Evolutionary conservation across 352 stramenopile species (phyloP), one percentile per base, ranked within the genome.

Genomic region (Phytophthora pini): DNA sequence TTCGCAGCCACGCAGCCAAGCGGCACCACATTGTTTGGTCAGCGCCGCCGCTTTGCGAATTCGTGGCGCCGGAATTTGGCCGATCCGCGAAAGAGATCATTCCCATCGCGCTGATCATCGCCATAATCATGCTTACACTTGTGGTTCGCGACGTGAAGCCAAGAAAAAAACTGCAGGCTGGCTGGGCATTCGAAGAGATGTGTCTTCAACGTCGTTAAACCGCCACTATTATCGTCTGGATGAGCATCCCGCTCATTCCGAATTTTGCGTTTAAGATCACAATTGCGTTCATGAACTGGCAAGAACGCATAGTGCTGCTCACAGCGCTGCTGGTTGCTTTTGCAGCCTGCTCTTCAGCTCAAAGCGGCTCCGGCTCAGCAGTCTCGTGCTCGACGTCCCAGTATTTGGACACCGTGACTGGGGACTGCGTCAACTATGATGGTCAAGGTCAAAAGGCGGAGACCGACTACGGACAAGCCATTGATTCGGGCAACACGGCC

Each of bases 401-500:
- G 53, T 88, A 82, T 55, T 41, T 79, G 20, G 69, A 68, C 13
- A 47, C 65, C 10, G 60, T 39, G 1, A 68, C 68, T n/a, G 70
- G 68, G 22, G 50, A 53, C 26, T 86, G 79, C 55, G 57, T 88
- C 45, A 24, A 78, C 62, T 88, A 77, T 43, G 38, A 47, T 10
- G 68, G 47, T n/a, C 79, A 65, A 32, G 72, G 70, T 10, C 43
- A 65, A 41, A 88, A 88, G 56, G 72, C 75, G 27, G 55, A 53
- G 15, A 38, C 50, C 9, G 75, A 80, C 65, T 70, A 70, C 34
- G 76, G 65, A 26, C 54, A 54, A 29, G 45, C 57, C 7, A 34
- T 87, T 20, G 72, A 89, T 36, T 76, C 73, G 29, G 84, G 82
- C 50, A 88, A 91, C 67, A 92, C 79, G 1, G 82, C 82, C 32